A percentile compares a stretch with the other conserved stretches of the same genome.
Conservation (phyloP, 805 yeast species). For the Nakazawaea ishiwadae region DNA sequence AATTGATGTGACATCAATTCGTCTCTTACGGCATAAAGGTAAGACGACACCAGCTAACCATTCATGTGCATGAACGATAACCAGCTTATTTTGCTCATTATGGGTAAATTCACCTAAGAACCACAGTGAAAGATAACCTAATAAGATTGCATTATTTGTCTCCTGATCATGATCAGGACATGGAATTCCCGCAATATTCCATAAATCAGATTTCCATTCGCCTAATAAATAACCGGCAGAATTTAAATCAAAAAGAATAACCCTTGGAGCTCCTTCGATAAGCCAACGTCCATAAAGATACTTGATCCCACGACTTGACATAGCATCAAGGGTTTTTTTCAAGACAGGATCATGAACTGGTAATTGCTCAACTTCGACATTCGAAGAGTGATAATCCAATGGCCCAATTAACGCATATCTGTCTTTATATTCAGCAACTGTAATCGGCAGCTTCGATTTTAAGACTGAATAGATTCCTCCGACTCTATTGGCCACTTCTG, state of each 20-base stretch:
- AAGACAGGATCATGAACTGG: conserved; percentile 40
- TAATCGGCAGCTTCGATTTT: conserved; percentile 94
- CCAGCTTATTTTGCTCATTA: conserved; percentile 81
- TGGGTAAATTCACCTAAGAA: conserved; percentile 90
- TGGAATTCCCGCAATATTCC: conserved; percentile 91
- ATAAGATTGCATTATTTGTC: conserved; percentile 85
- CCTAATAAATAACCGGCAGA: conserved; percentile 67
- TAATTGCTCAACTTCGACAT: conserved; percentile 77
- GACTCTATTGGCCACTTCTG: conserved; percentile 96
- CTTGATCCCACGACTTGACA: conserved; percentile 76
- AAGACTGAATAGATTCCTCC: conserved; percentile 97
- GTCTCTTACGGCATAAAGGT: conserved; percentile 86
- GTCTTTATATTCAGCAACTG: conserved; percentile 87
- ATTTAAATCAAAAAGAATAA: conserved; percentile 77
- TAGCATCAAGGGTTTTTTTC: conserved; percentile 63
- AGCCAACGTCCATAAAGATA: conserved; percentile 94
- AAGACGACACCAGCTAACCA: conserved; percentile 98
- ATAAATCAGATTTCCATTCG: conserved; percentile 93
- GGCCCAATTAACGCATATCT: conserved; percentile 89
- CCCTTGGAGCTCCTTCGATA: conserved; percentile 96
- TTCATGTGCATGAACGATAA: conserved; percentile 92
- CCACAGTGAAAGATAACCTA: conserved; percentile 96
- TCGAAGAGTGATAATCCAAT: conserved; percentile 65
- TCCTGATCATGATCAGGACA: conserved; percentile 86
- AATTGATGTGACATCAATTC: conserved; percentile 89